Conservation (phyloP, 2,329 filamentous ascomycete genomes). For the Trichoderma sp. region DNA sequence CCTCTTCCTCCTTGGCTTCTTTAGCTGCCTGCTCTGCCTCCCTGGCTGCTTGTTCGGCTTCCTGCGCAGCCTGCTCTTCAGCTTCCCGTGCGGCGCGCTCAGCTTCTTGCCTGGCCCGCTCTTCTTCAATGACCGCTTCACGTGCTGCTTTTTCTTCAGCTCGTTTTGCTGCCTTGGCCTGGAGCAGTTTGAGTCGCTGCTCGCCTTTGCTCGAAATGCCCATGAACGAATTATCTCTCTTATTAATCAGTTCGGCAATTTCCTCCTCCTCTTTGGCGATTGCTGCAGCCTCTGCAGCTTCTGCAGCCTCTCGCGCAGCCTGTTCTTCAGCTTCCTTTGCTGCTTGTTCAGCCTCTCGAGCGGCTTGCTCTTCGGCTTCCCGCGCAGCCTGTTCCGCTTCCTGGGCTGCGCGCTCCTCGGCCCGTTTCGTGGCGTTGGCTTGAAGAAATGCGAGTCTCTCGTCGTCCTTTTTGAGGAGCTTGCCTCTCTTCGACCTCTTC, state of each 20-base stretch:
- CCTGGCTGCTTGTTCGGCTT: conserved; percentile 41
- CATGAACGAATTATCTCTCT: conserved; percentile 47
- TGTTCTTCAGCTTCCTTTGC: conserved; percentile 30
- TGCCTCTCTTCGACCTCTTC: conserved; percentile 31
- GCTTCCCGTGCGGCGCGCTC: conserved; percentile 32
- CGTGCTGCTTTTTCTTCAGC: conserved; percentile 34
- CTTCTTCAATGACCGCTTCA: conserved; percentile 21
- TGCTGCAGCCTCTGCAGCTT: neutral
- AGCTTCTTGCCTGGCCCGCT: conserved; percentile 30
- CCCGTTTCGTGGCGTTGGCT: conserved; percentile 34
- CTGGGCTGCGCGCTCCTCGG: conserved; percentile 32
- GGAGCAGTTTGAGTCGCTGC: conserved; percentile 3
- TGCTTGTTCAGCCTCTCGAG: conserved; percentile 29
- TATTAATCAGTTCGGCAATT: conserved; percentile 48
- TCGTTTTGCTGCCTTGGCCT: conserved; percentile 17
- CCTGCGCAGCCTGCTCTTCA: conserved; percentile 30
- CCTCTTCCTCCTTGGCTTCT: conserved; percentile 41
- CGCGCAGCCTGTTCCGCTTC: conserved; percentile 32
- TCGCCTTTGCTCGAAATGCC: conserved; percentile 27
- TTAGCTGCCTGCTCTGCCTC: conserved; percentile 42
- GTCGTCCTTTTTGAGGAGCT: conserved; percentile 15
- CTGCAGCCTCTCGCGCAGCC: conserved; percentile 34
- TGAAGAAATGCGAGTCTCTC: conserved; percentile 14
- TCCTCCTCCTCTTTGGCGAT: conserved; percentile 43
- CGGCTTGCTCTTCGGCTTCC: conserved; percentile 13